Base-by-base conservation (phyloP, 2,329 filamentous ascomycete genomes). In the Alternaria infectoria region DNA sequence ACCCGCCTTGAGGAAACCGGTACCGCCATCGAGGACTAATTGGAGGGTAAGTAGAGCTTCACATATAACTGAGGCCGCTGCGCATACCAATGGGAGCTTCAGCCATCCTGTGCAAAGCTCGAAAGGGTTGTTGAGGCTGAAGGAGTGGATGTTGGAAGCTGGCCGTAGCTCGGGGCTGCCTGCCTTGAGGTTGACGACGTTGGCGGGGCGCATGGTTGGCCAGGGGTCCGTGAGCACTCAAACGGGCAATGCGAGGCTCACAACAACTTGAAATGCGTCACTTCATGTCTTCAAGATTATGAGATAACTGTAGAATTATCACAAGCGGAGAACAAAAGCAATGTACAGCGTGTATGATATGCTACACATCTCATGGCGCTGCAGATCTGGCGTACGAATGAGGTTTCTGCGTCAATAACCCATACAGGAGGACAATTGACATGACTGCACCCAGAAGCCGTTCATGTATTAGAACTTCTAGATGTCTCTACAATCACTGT, bases 1-100 rank as follows among this genome's bases (percentile, higher is more conserved):
- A 82, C 96, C 96, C 84, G 97, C 96, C 85, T 99, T 99, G 83
- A 99, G 91, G 88, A 99, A 99, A 83, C 96, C 96, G 80, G 96
- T 99, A 83, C 96, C 96, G 88, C 96, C 96, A 87, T 99, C 96
- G 88, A 99, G 95, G 81, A 99, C 96, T 98, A 80, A 59, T 63
- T 60, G 59, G 44, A 66, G 66, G 30, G 75, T 80, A 69, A 80
- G 77, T 74, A 71, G 51, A 58, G 69, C 64, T 66, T 47, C 10
- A 13, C 64, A 45, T 12, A 9, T 23, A 36, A 54, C 30, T 25
- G 40, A 46, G 47, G 57, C 50, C 58, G 65, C 62, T 66, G 60
- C 55, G 52, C 74, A 66, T 81, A 84, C 83, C 83, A 75, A 85
- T 85, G 71, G 83, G 83, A 70, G 80, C 81, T 71, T 84, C 82